Conservation (phyloP, 306 rosid species). For the Coriaria nepalensis region DNA sequence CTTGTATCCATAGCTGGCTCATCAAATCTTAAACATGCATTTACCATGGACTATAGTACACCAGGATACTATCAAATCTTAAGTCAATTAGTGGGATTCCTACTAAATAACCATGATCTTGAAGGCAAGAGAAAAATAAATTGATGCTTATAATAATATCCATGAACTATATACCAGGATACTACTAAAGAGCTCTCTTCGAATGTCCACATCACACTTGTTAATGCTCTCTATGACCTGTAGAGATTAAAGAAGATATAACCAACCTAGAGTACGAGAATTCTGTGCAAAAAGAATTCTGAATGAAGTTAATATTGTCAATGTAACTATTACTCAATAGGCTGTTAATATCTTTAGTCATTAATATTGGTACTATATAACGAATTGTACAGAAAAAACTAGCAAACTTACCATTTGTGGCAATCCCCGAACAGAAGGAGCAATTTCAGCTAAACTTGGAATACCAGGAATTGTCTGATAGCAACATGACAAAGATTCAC, state of each 20-base stretch:
- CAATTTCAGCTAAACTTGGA: slow-evolving; percentile 66
- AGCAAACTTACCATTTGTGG: slow-evolving; percentile 67
- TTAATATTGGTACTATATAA: no score
- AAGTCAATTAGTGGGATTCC: no score
- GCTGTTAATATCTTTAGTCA: no score
- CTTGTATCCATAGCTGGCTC: no score
- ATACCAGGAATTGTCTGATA: slow-evolving; percentile 85
- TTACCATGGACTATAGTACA: no score
- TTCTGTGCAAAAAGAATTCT: no score
- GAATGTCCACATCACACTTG: slow-evolving; percentile 93
- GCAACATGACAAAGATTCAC: slow-evolving; percentile 11
- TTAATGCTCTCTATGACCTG: slow-evolving; percentile 96
- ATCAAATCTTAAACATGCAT: no score
- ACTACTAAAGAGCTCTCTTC: slow-evolving; percentile 89
- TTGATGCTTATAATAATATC: neutral
- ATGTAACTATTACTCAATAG: no score
- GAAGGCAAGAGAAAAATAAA: slow-evolving; percentile 4
- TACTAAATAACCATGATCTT: no score
- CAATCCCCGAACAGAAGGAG: slow-evolving; percentile 63
- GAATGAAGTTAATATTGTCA: neutral
- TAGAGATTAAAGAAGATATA: slow-evolving; percentile 13
- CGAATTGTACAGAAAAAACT: no score
- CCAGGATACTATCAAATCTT: no score
- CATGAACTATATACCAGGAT: slow-evolving; percentile 61
- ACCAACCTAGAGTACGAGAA: neutral